Percentiles rank a stretch among this genome's conserved stretches.
Conservation (phyloP, 164 flowering plant species). For the Chimonanthus salicifolius region DNA sequence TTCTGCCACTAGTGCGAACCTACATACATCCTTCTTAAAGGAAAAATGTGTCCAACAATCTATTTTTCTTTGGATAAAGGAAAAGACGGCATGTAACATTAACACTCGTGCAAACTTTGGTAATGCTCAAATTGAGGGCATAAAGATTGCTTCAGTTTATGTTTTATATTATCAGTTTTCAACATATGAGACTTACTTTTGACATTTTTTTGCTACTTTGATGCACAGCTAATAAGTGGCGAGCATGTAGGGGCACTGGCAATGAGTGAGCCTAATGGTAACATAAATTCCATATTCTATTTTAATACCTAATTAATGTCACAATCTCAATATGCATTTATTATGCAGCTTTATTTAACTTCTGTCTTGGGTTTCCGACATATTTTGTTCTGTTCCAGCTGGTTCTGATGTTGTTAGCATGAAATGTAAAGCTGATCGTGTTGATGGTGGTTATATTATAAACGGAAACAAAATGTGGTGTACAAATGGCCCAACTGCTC, state of each 20-base stretch:
- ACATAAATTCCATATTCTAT: slow-evolving; percentile 1
- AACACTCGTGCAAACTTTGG: background rate
- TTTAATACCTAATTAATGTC: background rate
- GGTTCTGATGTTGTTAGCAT: slow-evolving; percentile 99
- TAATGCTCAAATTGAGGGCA: background rate
- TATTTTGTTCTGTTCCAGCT: slow-evolving; percentile 46
- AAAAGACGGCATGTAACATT: background rate
- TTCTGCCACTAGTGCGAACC: background rate
- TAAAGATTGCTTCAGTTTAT: background rate
- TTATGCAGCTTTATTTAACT: background rate
- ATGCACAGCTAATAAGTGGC: slow-evolving; percentile 86
- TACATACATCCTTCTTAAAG: background rate
- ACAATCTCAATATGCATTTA: background rate
- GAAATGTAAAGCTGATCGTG: slow-evolving; percentile 97
- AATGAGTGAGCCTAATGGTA: slow-evolving; percentile 99
- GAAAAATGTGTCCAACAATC: background rate
- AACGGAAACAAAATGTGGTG: slow-evolving; percentile 99
- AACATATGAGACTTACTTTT: background rate
- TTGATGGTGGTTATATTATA: slow-evolving; percentile 82
- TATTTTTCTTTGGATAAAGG: background rate
- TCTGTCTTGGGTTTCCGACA: slow-evolving; percentile 1
- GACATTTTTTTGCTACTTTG: background rate
- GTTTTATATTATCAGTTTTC: background rate
- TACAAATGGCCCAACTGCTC: slow-evolving; percentile 91
- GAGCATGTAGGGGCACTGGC: slow-evolving; percentile 99